Conservation (phyloP, 495 filamentous ascomycete species). For the Neurospora sp. region DNA sequence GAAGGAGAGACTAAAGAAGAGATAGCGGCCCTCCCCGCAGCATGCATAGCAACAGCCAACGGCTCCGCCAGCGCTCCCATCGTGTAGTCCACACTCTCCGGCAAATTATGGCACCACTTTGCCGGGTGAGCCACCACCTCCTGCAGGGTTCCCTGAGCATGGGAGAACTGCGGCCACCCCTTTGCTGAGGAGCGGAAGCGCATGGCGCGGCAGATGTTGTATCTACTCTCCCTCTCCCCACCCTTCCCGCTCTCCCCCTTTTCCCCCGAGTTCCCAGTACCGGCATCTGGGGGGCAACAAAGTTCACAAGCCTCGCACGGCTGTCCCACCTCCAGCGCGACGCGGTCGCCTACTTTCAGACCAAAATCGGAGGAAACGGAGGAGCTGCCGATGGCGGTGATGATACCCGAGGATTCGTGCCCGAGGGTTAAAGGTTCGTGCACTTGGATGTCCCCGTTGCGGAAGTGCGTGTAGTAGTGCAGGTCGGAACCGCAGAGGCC, state of each 20-base stretch:
- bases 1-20: conserved; percentile 7
- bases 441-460: conserved; percentile 57
- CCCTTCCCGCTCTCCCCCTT: no score
- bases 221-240: conserved; percentile 35
- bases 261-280: no score
- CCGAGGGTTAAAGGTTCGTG: conserved; percentile 53
- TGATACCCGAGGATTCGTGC: conserved; percentile 50
- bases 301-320: conserved; percentile 57
- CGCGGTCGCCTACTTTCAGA: conserved; percentile 53
- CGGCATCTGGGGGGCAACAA: no score
- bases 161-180: conserved; percentile 44
- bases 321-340: conserved; percentile 76
- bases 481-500: conserved; percentile 62
- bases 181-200: conserved; percentile 73
- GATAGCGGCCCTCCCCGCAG: conserved; percentile 50
- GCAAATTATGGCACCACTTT: conserved; percentile 59
- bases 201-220: conserved; percentile 80
- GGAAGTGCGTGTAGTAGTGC: conserved; percentile 58
- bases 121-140: conserved; percentile 69
- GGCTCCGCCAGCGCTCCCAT: conserved; percentile 73
- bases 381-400: conserved; percentile 41
- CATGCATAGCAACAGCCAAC: conserved; percentile 71
- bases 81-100: conserved; percentile 49
- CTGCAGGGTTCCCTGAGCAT: conserved; percentile 77
- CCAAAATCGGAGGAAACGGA: conserved; percentile 18